Evolutionary conservation across 495 filamentous ascomycete genomes (phyloP).

Genomic region (Aspergillus sclerotiicarbonarius): DNA sequence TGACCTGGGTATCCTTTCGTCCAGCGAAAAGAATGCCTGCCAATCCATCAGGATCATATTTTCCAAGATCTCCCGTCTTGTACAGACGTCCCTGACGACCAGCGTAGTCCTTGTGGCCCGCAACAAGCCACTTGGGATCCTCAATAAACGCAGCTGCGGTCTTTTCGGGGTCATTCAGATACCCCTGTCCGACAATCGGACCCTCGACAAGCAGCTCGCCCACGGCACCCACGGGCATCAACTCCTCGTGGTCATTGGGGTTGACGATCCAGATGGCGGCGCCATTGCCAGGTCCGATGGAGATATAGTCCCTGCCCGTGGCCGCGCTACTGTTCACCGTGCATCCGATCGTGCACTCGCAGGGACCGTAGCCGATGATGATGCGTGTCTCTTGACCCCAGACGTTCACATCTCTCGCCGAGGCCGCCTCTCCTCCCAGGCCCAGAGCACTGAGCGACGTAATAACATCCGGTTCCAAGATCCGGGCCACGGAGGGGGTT

Average conservation of each 20-base stretch:
- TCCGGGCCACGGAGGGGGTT: constrained; percentile 52
- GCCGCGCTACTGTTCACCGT: constrained; percentile 45
- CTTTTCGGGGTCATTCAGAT: constrained; percentile 47
- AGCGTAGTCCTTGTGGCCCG: constrained; percentile 31
- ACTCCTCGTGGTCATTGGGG: constrained; percentile 40
- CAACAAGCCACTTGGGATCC: constrained; percentile 46
- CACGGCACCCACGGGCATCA: constrained; percentile 49
- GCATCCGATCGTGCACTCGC: constrained; percentile 48
- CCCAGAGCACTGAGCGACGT: constrained; percentile 46
- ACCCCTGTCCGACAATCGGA: constrained; percentile 50
- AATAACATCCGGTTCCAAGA: constrained; percentile 42
- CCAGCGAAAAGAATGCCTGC: constrained; percentile 55
- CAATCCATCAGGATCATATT: constrained; percentile 52
- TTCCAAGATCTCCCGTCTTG: constrained; percentile 53
- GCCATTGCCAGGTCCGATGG: constrained; percentile 39
- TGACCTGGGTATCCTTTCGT: constrained; percentile 62
- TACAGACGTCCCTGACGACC: constrained; percentile 44
- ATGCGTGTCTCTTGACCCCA: constrained; percentile 42
- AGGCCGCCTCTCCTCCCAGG: constrained; percentile 51
- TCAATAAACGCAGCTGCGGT: constrained; percentile 48
- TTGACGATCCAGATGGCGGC: constrained; percentile 49
- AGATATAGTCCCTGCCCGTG: constrained; percentile 37
- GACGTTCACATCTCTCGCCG: constrained; percentile 34
- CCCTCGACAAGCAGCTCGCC: constrained; percentile 58
- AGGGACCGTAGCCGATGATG: constrained; percentile 52